Evolutionary conservation across 495 filamentous ascomycete species (phyloP).

Genomic region (Trichoderma orchidacearum): DNA sequence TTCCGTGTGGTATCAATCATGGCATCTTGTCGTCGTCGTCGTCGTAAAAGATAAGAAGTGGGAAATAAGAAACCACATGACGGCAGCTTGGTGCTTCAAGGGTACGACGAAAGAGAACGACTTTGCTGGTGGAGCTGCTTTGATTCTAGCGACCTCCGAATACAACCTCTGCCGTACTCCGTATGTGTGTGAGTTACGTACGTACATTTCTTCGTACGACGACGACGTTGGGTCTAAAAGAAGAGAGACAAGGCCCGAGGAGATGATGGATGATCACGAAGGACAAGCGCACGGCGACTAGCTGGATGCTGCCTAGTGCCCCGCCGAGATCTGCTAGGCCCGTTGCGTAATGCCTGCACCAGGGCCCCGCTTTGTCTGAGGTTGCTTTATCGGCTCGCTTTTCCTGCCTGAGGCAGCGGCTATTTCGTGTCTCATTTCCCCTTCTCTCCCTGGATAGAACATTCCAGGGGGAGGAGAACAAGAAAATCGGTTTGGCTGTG

Average conservation of each 20-base stretch:
- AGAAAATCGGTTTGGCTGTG: neutral
- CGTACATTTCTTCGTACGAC: too few species aligned
- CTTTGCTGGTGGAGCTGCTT: neutral
- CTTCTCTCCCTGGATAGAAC: neutral
- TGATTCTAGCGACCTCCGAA: neutral
- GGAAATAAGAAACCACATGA: neutral
- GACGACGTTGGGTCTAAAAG: neutral
- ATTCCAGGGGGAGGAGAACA: neutral
- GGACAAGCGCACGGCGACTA: neutral
- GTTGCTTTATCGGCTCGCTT: neutral
- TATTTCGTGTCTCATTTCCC: neutral
- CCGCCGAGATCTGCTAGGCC: neutral
- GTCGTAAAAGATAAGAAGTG: neutral
- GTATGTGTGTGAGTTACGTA: neutral
- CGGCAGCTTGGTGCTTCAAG: neutral
- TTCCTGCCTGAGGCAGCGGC: neutral
- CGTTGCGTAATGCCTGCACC: neutral
- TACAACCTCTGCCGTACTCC: neutral
- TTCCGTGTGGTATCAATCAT: neutral
- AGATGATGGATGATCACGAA: neutral
- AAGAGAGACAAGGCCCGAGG: neutral
- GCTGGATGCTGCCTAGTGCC: neutral
- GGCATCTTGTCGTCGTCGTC: neutral
- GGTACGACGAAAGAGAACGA: neutral
- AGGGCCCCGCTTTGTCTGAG: neutral